These are phyloP conservation scores for Clitopilus passeckerianus DNA, from an alignment of 768 basidiomycete species.

Conservation along the genomic window DNA sequence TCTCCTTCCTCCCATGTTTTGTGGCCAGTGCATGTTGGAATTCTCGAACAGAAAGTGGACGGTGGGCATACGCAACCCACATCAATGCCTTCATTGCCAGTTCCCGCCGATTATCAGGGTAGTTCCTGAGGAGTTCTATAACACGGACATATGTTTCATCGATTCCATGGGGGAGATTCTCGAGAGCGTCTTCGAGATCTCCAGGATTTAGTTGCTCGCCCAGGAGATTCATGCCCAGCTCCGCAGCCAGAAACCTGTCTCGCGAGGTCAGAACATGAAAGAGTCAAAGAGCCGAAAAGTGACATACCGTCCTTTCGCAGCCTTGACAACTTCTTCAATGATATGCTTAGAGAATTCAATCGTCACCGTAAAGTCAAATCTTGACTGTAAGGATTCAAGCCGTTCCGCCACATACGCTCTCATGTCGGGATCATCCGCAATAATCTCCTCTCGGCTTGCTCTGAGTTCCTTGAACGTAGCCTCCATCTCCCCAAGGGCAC, in stretches of 20 bases:
- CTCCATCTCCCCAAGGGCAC: background rate
- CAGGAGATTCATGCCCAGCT: background rate
- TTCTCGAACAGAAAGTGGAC: background rate
- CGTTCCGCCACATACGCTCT: background rate
- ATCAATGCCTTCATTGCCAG: background rate
- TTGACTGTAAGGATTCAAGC: background rate
- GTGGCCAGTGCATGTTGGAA: background rate
- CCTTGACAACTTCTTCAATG: background rate
- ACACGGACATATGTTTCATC: background rate
- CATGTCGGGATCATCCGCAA: background rate
- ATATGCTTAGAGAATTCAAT: background rate
- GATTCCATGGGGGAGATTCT: background rate
- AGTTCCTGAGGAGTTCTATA: background rate
- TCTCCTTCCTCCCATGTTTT: background rate
- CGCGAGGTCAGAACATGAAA: background rate
- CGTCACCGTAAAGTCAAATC: background rate
- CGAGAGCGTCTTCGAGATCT: background rate
- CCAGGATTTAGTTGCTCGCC: background rate
- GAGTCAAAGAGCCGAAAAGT: background rate
- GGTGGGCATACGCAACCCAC: background rate
- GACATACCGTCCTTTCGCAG: background rate
- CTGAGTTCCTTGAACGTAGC: background rate
- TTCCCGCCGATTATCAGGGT: background rate
- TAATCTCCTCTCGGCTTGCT: background rate
- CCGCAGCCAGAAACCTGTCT: background rate